Percentiles rank a stretch among this genome's conserved stretches.
Evolutionary conservation across 805 yeast genomes (phyloP).

Genomic region (Nakazawaea ishiwadae): DNA sequence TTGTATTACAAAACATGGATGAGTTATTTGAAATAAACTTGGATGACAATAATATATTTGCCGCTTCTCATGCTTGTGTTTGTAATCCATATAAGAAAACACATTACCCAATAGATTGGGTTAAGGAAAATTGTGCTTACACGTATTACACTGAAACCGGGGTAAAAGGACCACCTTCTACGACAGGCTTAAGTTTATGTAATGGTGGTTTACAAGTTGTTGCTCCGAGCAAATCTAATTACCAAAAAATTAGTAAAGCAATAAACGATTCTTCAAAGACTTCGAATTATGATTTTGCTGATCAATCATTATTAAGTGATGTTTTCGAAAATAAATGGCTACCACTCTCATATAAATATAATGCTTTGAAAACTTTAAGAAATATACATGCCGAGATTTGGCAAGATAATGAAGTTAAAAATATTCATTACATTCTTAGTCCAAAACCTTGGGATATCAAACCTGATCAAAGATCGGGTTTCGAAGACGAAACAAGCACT

Average conservation of each 20-base stretch:
- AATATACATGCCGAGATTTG: conserved; percentile 41
- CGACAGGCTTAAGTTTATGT: conserved; percentile 41
- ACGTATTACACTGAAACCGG: conserved; percentile 31
- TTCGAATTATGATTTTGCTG: conserved; percentile 47
- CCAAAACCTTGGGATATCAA: conserved; percentile 67
- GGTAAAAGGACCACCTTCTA: conserved; percentile 36
- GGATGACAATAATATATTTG: conserved; percentile 33
- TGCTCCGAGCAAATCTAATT: conserved; percentile 33
- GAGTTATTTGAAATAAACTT: conserved; percentile 48
- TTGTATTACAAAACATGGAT: conserved; percentile 53
- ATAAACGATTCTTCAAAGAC: conserved; percentile 34
- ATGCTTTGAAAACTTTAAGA: conserved; percentile 50
- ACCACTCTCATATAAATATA: conserved; percentile 47
- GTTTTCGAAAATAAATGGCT: conserved; percentile 48
- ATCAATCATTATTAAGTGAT: conserved; percentile 52
- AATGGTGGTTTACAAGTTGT: conserved; percentile 58
- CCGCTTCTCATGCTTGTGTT: conserved; percentile 58
- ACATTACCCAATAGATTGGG: conserved; percentile 54
- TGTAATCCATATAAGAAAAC: conserved; percentile 50
- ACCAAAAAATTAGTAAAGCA: conserved; percentile 35
- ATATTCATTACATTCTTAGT: conserved; percentile 50
- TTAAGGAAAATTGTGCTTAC: conserved; percentile 44
- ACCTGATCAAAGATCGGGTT: too few relatives aligned
- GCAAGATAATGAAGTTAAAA: conserved; percentile 44
- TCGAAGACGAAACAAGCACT: conserved; percentile 38